These are phyloP conservation scores for Ambrosiella xylebori DNA, from an alignment of 2,329 filamentous ascomycete genomes.

Conservation along the genomic window DNA sequence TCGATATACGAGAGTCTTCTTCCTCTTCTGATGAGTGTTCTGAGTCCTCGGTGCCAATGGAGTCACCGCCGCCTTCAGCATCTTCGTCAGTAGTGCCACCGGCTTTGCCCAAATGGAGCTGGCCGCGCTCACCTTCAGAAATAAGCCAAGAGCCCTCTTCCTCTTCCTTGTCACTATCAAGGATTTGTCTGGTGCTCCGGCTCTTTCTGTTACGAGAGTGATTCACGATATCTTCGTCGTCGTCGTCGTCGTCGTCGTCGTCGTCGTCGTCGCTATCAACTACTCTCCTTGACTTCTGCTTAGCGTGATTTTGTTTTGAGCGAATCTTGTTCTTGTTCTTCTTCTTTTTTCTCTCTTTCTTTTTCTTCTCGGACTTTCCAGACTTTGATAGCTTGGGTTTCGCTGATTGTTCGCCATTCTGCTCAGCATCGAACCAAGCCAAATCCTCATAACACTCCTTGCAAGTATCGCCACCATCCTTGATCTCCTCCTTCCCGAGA, in stretches of 20 bases:
- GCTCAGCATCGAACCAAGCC: slow-evolving; percentile 37
- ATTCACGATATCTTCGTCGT: slow-evolving; percentile 15
- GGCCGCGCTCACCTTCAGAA: slow-evolving; percentile 43
- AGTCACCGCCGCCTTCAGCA: slow-evolving; percentile 72
- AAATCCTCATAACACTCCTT: slow-evolving; percentile 60
- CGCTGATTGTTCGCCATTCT: slow-evolving; percentile 24
- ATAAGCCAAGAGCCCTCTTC: slow-evolving; percentile 69
- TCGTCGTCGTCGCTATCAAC: slow-evolving; percentile 16
- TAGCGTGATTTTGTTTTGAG: slow-evolving; percentile 14
- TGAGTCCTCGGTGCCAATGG: slow-evolving; percentile 55
- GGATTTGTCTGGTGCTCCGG: slow-evolving; percentile 37
- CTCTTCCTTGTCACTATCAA: slow-evolving; percentile 51
- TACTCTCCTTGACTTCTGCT: slow-evolving; percentile 21
- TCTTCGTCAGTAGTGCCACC: slow-evolving; percentile 80
- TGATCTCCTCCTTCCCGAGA: slow-evolving; percentile 34
- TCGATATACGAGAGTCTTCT: slow-evolving; percentile 36
- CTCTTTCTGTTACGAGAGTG: slow-evolving; percentile 15
- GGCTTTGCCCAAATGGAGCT: slow-evolving; percentile 51
- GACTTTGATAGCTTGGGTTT: slow-evolving; percentile 22
- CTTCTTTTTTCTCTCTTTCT: slow-evolving; percentile 15
- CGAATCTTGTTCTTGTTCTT: slow-evolving; percentile 6
- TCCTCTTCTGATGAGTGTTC: slow-evolving; percentile 36
- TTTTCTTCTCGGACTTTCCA: slow-evolving; percentile 15
- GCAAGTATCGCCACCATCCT: slow-evolving; percentile 37
- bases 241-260: slow-evolving; percentile 1